These are phyloP conservation scores for Eimeria acervulina DNA, from an alignment of 169 alveolate genomes.

Conservation along the genomic window DNA sequence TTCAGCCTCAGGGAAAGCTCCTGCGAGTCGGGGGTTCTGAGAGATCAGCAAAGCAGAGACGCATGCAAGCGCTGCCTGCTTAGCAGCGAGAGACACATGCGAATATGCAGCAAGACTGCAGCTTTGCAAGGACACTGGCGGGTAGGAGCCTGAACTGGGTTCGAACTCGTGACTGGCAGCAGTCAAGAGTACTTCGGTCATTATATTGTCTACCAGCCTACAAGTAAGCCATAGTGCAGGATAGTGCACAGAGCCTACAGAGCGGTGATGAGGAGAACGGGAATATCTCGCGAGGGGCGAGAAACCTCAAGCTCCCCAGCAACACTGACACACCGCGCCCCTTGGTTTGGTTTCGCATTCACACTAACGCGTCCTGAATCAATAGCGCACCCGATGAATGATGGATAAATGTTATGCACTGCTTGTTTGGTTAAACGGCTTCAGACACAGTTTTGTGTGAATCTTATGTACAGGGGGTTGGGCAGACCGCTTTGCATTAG, in stretches of 20 bases:
- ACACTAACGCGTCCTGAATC: conserved; percentile 49
- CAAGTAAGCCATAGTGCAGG: neutral
- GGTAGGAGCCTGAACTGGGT: neutral
- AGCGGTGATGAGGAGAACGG: conserved; percentile 28
- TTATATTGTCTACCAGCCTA: neutral
- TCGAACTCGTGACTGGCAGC: neutral
- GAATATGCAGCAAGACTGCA: neutral
- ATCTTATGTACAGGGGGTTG: neutral
- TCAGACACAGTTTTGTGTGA: neutral
- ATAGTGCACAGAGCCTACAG: conserved; percentile 14
- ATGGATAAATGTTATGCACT: neutral
- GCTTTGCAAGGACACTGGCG: neutral
- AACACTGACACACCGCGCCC: neutral
- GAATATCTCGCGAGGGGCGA: conserved; percentile 62
- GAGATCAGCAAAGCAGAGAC: neutral
- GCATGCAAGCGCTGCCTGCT: neutral
- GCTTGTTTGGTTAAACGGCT: neutral
- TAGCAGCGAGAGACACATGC: neutral
- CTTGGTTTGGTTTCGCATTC: conserved; percentile 3
- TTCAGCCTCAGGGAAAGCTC: conserved; percentile 31
- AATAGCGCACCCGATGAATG: neutral
- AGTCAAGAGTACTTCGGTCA: neutral
- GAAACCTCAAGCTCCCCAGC: conserved; percentile 60
- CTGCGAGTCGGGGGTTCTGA: conserved; percentile 66
- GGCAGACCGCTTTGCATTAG: neutral